Conservation (phyloP, 768 basidiomycete species). For the Termitomyces sp. region DNA sequence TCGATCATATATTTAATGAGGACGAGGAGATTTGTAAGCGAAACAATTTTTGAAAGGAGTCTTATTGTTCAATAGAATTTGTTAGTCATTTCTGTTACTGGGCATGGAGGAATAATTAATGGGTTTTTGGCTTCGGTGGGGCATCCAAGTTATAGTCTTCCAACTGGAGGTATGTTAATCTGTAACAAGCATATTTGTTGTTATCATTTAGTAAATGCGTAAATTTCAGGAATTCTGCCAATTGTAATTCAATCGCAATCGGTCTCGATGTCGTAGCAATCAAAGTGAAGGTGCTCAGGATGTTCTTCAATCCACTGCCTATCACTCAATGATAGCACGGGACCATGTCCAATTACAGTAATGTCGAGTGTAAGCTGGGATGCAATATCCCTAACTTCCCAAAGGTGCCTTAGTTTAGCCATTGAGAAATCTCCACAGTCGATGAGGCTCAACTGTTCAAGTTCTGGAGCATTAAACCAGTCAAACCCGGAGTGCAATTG, state of each 20-base stretch:
- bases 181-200: not conserved
- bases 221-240: not conserved
- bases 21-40: slow-evolving; percentile 24
- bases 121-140: slow-evolving; percentile 45
- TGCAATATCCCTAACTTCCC: not conserved
- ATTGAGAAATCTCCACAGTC: not conserved
- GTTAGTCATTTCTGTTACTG: slow-evolving; percentile 61
- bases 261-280: not conserved
- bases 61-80: slow-evolving; percentile 1
- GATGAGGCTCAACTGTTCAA: not conserved
- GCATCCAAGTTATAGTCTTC: slow-evolving; percentile 38
- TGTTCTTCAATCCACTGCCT: not conserved
- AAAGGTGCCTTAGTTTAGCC: not conserved
- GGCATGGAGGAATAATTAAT: slow-evolving; percentile 58
- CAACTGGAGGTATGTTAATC: slow-evolving; percentile 54
- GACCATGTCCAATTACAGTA: not conserved
- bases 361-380: not conserved
- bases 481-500: not conserved
- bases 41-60: not conserved
- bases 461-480: not conserved
- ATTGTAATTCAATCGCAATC: not conserved
- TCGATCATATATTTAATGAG: slow-evolving; percentile 51
- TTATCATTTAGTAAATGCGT: not conserved
- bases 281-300: not conserved
- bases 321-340: not conserved